A percentile compares a stretch with the other conserved stretches of the same genome.
Evolutionary conservation across 2,329 filamentous ascomycete genomes (phyloP).

Genomic region (Epichloe festucae): DNA sequence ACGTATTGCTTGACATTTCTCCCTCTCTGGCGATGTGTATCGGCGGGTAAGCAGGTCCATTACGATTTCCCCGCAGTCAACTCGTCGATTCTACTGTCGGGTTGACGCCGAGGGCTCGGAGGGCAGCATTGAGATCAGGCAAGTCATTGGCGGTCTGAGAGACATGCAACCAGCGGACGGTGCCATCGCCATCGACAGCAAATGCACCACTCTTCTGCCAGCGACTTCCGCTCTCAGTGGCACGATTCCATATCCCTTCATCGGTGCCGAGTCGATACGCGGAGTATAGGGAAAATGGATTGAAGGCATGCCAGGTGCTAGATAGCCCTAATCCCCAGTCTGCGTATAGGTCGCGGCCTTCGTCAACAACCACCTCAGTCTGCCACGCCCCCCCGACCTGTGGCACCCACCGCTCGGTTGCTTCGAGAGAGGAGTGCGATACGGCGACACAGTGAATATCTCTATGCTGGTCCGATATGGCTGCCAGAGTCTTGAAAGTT

Average conservation of each 20-base stretch:
- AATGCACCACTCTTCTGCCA: slow-evolving; percentile 60
- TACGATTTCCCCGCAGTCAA: background rate
- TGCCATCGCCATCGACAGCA: slow-evolving; percentile 27
- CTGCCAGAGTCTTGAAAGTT: slow-evolving; percentile 42
- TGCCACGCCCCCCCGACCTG: slow-evolving; percentile 43
- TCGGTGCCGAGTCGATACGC: slow-evolving; percentile 43
- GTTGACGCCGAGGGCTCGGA: slow-evolving; percentile 13
- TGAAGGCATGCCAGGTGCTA: slow-evolving; percentile 49
- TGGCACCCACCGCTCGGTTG: slow-evolving; percentile 45
- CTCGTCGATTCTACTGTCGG: background rate
- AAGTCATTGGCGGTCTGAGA: slow-evolving; percentile 19
- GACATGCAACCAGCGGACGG: slow-evolving; percentile 19
- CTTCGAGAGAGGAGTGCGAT: slow-evolving; percentile 41
- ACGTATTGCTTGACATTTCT: no score
- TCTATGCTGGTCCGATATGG: slow-evolving; percentile 35
- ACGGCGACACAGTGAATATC: slow-evolving; percentile 46
- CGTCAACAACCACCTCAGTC: slow-evolving; percentile 47
- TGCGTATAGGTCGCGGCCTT: slow-evolving; percentile 45
- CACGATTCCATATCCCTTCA: slow-evolving; percentile 53
- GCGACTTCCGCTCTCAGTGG: slow-evolving; percentile 50
- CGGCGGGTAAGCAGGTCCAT: no score
- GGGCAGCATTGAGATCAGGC: slow-evolving; percentile 17
- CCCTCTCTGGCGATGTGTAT: no score
- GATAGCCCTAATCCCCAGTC: slow-evolving; percentile 53
- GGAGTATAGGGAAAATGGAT: slow-evolving; percentile 42